Base-by-base conservation (phyloP, 768 basidiomycete species). In the Candolleomyces aberdarensis region DNA sequence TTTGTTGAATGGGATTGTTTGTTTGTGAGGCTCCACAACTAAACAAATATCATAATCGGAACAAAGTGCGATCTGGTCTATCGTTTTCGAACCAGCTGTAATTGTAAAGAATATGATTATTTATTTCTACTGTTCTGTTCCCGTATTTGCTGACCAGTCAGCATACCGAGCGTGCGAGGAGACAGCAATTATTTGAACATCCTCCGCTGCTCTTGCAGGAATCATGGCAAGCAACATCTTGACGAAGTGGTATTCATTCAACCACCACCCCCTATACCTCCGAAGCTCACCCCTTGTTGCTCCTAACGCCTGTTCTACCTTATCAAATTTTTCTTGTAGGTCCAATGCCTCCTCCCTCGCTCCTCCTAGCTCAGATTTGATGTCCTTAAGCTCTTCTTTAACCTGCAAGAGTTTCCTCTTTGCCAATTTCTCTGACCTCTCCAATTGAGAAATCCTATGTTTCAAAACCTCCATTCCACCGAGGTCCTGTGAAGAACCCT, bases 161-260 rank as follows among this genome's bases (percentile, higher is more conserved):
- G n/a, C 64, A 17, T 68, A 59, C 65, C 57, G 56, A 26, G 44
- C 51, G 14, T 52, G 20, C 1, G 51, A 52, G 14, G 51, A 29
- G 13, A 13, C 14, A 15, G 51, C 51, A 26, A 52, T 52, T 1
- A 13, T 11, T 43, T n/a, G 11, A n/a, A 43, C 41, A 43, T 43
- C 41, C 26, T 8, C 6, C 51, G 8, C 13, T 8, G 3, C 22
- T 29, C 17, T 52, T 29, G 22, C 32, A 3, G 11, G 20, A 11
- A 52, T 29, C 17, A 52, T 1, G 8, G 22, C 10, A 29, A 52
- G 51, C 14, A 52, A 13, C 3, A 52, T 29, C 51, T 52, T 52
- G 17, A 52, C 10, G 19, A 19, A 52, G 29, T 52, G 19, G 19
- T 52, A 52, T 15, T 52, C 51, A 19, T 26, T 52, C 29, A 52